Conservation (phyloP, 257 asterid species). For the Paraleonurus japonicus region DNA sequence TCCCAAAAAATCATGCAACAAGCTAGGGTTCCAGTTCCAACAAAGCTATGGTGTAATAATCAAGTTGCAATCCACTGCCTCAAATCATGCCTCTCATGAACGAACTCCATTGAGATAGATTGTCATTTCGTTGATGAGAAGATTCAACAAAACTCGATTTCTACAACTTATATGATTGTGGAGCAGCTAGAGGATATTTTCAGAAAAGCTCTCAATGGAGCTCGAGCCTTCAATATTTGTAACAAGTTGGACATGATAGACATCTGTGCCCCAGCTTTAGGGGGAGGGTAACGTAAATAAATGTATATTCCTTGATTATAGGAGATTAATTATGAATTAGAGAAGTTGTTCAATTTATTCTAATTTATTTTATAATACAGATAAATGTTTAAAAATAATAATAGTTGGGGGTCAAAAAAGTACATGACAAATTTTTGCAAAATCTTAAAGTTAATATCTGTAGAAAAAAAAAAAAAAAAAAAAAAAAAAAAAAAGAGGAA, state of each 20-base stretch:
- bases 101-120: neutral
- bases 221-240: neutral
- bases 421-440: neutral
- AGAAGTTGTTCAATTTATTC: neutral
- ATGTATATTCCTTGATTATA: neutral
- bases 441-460: neutral
- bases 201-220: neutral
- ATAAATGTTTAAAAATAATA: neutral
- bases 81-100: neutral
- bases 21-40: neutral
- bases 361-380: neutral
- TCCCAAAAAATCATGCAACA: conserved; percentile 9
- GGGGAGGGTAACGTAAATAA: neutral
- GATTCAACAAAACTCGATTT: neutral
- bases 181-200: neutral
- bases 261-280: neutral
- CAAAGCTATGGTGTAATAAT: neutral
- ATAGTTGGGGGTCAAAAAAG: neutral
- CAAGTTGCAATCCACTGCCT: neutral
- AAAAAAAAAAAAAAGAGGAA: neutral
- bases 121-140: neutral
- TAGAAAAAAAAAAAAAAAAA: neutral
- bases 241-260: neutral
- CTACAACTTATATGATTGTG: neutral
- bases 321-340: neutral